A percentile compares a stretch with the other conserved stretches of the same genome.
Evolutionary conservation across 148 eudicot species (phyloP).

Genomic region (Dysphania ambrosioides): DNA sequence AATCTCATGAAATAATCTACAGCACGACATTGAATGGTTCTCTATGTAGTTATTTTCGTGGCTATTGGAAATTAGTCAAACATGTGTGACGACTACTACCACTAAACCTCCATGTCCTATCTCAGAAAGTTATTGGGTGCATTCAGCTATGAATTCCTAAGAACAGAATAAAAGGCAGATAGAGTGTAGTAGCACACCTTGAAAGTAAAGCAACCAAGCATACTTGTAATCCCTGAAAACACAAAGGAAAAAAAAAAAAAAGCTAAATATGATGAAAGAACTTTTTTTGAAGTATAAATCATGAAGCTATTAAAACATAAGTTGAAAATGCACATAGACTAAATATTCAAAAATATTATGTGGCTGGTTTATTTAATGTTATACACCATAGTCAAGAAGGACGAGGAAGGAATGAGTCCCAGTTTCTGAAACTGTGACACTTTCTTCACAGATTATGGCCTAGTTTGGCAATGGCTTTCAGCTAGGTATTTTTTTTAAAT

Average conservation of each 20-base stretch:
- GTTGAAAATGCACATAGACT: too few species aligned
- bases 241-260: conserved; percentile 3
- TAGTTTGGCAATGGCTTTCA: too few species aligned
- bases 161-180: background rate
- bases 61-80: background rate
- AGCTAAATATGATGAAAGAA: background rate
- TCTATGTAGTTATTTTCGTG: background rate
- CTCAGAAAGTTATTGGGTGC: background rate
- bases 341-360: too few species aligned
- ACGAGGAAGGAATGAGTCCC: too few species aligned
- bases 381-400: too few species aligned
- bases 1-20: background rate
- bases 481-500: too few species aligned
- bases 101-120: background rate
- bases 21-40: background rate
- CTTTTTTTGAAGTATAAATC: background rate
- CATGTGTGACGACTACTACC: background rate
- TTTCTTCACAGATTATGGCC: too few species aligned
- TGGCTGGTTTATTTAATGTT: background rate
- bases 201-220: conserved; percentile 70
- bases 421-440: too few species aligned
- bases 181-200: conserved; percentile 44
- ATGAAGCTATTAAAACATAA: too few species aligned
- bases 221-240: conserved; percentile 66
- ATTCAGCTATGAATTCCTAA: background rate